Base-by-base conservation (phyloP, 169 alveolate genomes). In the Neospora caninum region DNA sequence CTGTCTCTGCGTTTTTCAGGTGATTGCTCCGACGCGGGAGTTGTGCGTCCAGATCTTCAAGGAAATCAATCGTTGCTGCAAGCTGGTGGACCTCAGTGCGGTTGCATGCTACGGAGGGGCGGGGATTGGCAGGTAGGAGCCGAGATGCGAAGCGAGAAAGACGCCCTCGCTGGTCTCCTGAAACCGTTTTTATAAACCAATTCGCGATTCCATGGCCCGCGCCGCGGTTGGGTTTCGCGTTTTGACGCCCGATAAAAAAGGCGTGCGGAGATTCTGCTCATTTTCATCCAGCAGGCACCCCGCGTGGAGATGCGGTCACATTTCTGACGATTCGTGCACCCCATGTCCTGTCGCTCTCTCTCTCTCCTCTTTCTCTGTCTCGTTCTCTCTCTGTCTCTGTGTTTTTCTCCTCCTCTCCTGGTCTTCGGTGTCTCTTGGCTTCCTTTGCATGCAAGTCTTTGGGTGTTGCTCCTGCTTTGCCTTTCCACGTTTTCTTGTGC, bases 11-110 rank as follows among this genome's bases (percentile, higher is more conserved):
- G 7, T 34, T n/a, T 39, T 29, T 38, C 91, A 93, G 95, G 95
- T 93, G 69, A 93, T 99, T 54, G 99, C 99, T 38, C 99, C 99
- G 42, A 99, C 99, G 41, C 98, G 99, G 95, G 99, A 98, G 95
- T 94, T 98, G 83, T 98, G 99, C 69, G 98, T 97, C 45, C 99
- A 98, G 95, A 99, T 98, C 88, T 97, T 98, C 69, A 98, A 96
- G 88, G 99, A 94, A 80, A 83, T 91, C 64, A 88, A 92, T 54
- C 91, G 95, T 2, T 31, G 91, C 70, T 88, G 94, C 92, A 88
- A 88, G 34, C 53, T 93, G 73, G 92, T 82, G 53, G 94, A 93
- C 67, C 89, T 93, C 58, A 93, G 36, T 41, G 95, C 92, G 29
- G 95, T 91, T 39, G 84, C 93, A 39, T 82, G 86, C 27, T 89